phyloP scores from a whole-genome alignment of 1,284 basidiomycete species.

The Austroboletus rostrupii region DNA sequence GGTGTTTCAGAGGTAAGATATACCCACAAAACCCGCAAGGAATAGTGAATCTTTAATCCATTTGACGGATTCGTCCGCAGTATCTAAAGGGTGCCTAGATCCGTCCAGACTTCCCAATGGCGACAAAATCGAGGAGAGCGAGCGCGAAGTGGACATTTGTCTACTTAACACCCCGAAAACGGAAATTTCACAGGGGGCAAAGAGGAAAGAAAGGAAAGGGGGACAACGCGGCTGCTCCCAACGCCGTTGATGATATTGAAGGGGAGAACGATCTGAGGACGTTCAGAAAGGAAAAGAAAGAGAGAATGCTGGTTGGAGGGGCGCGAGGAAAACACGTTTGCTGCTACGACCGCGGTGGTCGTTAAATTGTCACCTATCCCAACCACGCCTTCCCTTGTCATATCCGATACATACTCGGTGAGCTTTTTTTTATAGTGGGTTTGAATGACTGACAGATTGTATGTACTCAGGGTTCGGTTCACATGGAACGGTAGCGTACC shows the following conservation, averaged over 20 bases:
- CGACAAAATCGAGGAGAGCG: too few species aligned
- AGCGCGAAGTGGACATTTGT: constrained; percentile 50
- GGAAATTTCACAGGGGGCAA: constrained; percentile 35
- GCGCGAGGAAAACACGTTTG: constrained; percentile 10
- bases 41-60: constrained; percentile 3
- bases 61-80: constrained; percentile 4
- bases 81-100: constrained; percentile 17
- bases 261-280: constrained; percentile 25
- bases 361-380: constrained; percentile 20
- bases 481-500: constrained; percentile 92
- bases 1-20: constrained; percentile 26
- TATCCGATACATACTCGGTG: constrained; percentile 81
- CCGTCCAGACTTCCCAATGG: too few species aligned
- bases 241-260: constrained; percentile 32
- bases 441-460: background rate
- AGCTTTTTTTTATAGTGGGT: constrained; percentile 16
- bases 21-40: constrained; percentile 9
- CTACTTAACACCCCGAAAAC: constrained; percentile 45
- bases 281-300: background rate
- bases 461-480: constrained; percentile 79
- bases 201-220: too few species aligned
- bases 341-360: constrained; percentile 2
- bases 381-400: constrained; percentile 44
- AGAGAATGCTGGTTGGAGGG: too few species aligned
- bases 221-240: too few species aligned